These are phyloP conservation scores for Talaromyces wortmannii DNA, from an alignment of 495 filamentous ascomycete species.

Conservation along the genomic window DNA sequence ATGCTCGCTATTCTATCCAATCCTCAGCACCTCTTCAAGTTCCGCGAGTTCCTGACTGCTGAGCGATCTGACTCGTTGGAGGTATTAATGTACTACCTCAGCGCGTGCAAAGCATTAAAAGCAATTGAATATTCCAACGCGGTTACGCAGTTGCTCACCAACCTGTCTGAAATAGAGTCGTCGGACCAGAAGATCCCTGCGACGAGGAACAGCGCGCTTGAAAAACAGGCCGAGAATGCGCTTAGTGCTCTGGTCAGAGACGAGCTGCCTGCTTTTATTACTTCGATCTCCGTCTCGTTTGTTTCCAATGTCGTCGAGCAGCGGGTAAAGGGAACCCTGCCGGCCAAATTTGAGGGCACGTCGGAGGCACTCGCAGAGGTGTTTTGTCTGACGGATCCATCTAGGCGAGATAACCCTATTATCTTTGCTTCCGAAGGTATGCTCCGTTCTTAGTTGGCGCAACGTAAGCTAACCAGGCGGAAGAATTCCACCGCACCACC, in stretches of 20 bases:
- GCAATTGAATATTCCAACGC: constrained; percentile 68
- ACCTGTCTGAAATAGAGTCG: constrained; percentile 34
- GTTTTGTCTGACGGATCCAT: constrained; percentile 72
- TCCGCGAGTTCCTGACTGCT: constrained; percentile 61
- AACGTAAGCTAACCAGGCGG: not conserved
- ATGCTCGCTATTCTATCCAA: constrained; percentile 55
- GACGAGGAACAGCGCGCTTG: constrained; percentile 45
- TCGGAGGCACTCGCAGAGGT: constrained; percentile 70
- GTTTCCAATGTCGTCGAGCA: constrained; percentile 29
- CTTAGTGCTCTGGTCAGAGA: constrained; percentile 55
- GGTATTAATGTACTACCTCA: constrained; percentile 59
- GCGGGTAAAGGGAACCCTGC: constrained; percentile 25
- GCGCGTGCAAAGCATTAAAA: constrained; percentile 57
- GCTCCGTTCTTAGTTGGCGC: constrained; percentile 3
- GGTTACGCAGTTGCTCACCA: constrained; percentile 43
- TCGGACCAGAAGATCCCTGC: constrained; percentile 32
- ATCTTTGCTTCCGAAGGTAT: constrained; percentile 72
- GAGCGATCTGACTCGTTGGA: constrained; percentile 66
- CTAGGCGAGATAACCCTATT: constrained; percentile 66
- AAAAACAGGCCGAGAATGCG: constrained; percentile 50
- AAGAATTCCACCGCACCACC: constrained; percentile 57
- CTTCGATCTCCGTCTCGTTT: constrained; percentile 28
- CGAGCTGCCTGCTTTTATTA: constrained; percentile 66
- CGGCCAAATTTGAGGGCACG: constrained; percentile 39
- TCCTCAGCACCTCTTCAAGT: constrained; percentile 55